Conservation (phyloP, 129 eudicot genomes). For the Oenanthe sinensis region DNA sequence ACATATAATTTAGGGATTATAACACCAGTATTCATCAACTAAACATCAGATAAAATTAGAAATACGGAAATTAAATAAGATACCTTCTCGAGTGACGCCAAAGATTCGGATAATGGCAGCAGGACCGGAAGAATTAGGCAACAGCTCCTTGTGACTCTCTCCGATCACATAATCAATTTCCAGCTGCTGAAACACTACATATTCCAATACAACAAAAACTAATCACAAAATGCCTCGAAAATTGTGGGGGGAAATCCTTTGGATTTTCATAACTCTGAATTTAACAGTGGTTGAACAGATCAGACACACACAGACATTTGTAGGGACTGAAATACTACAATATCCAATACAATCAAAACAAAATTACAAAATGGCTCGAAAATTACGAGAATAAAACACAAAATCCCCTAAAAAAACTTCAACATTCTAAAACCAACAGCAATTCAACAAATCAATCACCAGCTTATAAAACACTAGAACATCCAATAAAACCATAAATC, state of each 20-base stretch:
- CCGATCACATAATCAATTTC: constrained; percentile 86
- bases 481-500: not conserved
- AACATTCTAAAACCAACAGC: not conserved
- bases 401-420: not conserved
- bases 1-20: not conserved
- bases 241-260: constrained; percentile 3
- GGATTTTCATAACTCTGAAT: not conserved
- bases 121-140: constrained; percentile 62
- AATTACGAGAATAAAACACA: not conserved
- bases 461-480: constrained; percentile 69
- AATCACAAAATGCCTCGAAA: not conserved
- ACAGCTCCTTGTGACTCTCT: constrained; percentile 59
- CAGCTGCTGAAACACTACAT: constrained; percentile 85
- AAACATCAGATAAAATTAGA: not conserved
- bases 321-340: not conserved
- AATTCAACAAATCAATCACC: constrained; percentile 31
- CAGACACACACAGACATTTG: not conserved
- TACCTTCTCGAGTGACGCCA: constrained; percentile 86
- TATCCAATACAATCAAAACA: not conserved
- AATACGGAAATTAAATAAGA: not conserved
- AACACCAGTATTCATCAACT: not conserved
- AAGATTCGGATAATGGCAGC: constrained; percentile 81
- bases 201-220: not conserved
- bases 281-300: not conserved
- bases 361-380: not conserved